Evolutionary conservation across 345 rosid species (phyloP), one percentile per base, ranked within the genome.

Genomic region (Acer campestre): DNA sequence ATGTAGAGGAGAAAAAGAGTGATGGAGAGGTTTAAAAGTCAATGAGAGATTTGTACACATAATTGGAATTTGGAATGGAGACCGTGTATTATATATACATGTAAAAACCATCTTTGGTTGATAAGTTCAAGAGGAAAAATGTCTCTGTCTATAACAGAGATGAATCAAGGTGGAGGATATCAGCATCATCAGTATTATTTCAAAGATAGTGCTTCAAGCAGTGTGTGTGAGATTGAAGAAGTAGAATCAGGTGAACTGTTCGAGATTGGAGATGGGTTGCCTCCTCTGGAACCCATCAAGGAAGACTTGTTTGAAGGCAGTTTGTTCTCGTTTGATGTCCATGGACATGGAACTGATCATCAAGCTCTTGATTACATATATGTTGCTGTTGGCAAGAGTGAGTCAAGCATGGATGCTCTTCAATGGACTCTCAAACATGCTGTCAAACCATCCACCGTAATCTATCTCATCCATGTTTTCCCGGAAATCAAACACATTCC

Each of bases 321-420:
- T 66, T 62, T 82, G 74, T 85, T 87, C 62, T 88, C 91, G 0
- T 75, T 77, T 55, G 91, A 88, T 44, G 42, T 78, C 10, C 17
- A 29, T 44, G 17, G 51, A 11, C 10, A 29, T 51, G 17, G 51
- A 11, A 31, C 68, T 23, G 80, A 72, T 1, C 49, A 72, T 1
- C 42, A 25, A 9, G 86, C 64, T 5, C 9, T 0, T 42, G 93
- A 93, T 73, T 72, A 80, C 71, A 87, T 94, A 3, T 93, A 90
- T 72, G 95, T 90, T 67, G 91, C 88, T 4, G 97, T 94, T 27
- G 95, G 98, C 74, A 90, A 93, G 82, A 86, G 92, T 59, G 87
- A 88, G 71, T 86, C 97, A 0, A 93, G 98, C 86, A 82, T 86
- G 88, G 97, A 88, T 29, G 97, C 98, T 7, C 87, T 93, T 80